Evolutionary conservation across 2,329 filamentous ascomycete genomes (phyloP).

Genomic region (Colletotrichum filicis): DNA sequence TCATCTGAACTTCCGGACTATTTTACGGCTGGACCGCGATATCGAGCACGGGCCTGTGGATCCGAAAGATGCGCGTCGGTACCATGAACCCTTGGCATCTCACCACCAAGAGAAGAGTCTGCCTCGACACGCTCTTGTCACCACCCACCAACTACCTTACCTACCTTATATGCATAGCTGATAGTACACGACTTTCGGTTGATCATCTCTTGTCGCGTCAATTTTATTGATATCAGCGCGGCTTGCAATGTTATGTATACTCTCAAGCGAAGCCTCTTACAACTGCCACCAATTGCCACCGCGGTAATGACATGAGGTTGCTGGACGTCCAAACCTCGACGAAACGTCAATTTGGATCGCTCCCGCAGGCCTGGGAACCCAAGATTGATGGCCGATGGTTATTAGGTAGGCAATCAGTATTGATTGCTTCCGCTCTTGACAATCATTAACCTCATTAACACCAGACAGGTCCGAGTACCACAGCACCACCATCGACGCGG

Average conservation of each 20-base stretch:
- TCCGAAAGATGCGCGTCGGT: too few relatives aligned
- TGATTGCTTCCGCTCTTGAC: background rate
- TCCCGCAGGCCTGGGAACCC: background rate
- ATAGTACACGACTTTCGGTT: background rate
- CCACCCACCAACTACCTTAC: background rate
- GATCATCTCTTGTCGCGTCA: accelerated
- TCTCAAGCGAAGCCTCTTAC: background rate
- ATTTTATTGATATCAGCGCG: background rate
- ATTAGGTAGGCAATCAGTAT: background rate
- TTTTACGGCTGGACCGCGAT: too few relatives aligned
- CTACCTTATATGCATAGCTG: background rate
- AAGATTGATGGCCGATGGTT: conserved; percentile 13
- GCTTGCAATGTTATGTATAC: background rate
- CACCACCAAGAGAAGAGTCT: background rate
- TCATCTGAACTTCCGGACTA: too few relatives aligned
- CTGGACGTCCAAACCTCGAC: background rate
- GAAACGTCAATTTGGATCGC: conserved; percentile 3
- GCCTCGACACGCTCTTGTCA: background rate
- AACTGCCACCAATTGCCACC: background rate
- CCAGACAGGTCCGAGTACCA: conserved; percentile 8
- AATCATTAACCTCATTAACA: conserved; percentile 13
- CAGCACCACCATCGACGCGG: background rate
- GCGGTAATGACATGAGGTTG: background rate
- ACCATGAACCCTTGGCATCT: background rate
- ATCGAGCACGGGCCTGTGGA: too few relatives aligned